Evolutionary conservation across 257 asterid genomes (phyloP), one percentile per base, ranked within the genome.

Genomic region (Nicotiana obtusifolia): DNA sequence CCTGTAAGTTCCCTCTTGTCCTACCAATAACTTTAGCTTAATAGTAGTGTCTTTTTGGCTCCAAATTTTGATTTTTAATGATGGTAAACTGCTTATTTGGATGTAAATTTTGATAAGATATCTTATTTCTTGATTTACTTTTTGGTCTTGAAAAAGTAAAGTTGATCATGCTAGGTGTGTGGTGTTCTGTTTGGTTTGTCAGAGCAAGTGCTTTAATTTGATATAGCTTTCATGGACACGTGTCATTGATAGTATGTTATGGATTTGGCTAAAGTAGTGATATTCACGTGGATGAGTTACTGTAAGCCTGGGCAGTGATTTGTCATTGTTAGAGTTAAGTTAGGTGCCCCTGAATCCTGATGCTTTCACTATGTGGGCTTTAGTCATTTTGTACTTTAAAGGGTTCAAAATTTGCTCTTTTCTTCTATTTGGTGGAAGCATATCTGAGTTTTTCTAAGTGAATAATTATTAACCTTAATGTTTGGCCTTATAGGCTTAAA

Each of bases 1-100:
- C 91, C 91, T 35, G 91, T 88, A 83, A 75, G 90, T 82, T 10
- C 17, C 28, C 7, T 20, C 57, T 82, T 35, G 28, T 31, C 68
- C 31, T 14, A 22, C 6, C 5, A 77, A 10, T 19, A 13, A 16
- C 30, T 47, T 2, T 53, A 16, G 54, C 57, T 49, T 33, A 20
- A 8, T 5, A 22, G 3, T 5, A 7, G 1, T 10, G 35, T 4
- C 6, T 1, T 69, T 69, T 44, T 69, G n/a, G 57, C 5, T 69
- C 33, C 41, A 69, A 69, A 5, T 20, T 41, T 41, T 69, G 5
- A 37, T 37, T 20, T 66, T 37, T 24, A 62, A 7, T 24, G 35
- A 24, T 62, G 17, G 13, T 24, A 59, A n/a, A 7, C 9, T n/a
- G 4, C 64, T n/a, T 59, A 59, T 59, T 59, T 59, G 28, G 28